Evolutionary conservation across 768 basidiomycete genomes (phyloP).

Genomic region (Pleurotus pulmonarius): DNA sequence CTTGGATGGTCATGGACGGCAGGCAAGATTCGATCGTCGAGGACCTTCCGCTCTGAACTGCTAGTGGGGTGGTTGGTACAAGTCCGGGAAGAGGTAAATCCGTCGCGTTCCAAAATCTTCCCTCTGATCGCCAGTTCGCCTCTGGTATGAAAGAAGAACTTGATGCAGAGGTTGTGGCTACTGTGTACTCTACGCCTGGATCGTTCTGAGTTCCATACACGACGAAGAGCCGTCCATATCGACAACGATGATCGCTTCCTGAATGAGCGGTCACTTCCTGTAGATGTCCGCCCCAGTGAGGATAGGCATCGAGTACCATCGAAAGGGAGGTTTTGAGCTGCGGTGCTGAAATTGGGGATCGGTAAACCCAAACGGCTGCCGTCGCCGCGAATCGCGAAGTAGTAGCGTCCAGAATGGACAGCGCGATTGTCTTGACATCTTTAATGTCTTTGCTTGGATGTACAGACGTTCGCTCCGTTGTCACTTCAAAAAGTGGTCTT

Average conservation of each 20-base stretch:
- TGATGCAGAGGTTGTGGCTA: slow-evolving; percentile 14
- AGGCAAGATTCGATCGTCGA: slow-evolving; percentile 16
- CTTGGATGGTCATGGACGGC: slow-evolving; percentile 29
- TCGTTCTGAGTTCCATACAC: slow-evolving; percentile 19
- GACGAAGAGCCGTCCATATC: slow-evolving; percentile 23
- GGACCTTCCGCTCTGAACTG: slow-evolving; percentile 15
- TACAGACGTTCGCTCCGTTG: neutral
- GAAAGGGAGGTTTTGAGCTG: slow-evolving; percentile 13
- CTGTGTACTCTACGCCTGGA: slow-evolving; percentile 27
- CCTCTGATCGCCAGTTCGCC: neutral
- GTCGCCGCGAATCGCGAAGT: slow-evolving; percentile 22
- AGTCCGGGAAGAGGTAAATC: slow-evolving; percentile 14
- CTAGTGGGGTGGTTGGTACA: slow-evolving; percentile 19
- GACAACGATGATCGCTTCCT: slow-evolving; percentile 17
- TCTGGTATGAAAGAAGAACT: slow-evolving; percentile 12
- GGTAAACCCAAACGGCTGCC: slow-evolving; percentile 24
- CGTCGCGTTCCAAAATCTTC: neutral
- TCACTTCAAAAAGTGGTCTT: no score
- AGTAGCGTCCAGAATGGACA: slow-evolving; percentile 27
- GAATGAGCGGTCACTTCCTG: slow-evolving; percentile 17
- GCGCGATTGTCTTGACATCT: neutral
- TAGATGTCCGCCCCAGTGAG: slow-evolving; percentile 28
- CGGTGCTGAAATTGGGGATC: slow-evolving; percentile 9
- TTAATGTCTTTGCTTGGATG: neutral
- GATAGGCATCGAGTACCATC: slow-evolving; percentile 22